These are phyloP conservation scores for Solanum lignicaule DNA, from an alignment of 257 asterid genomes.

Conservation along the genomic window DNA sequence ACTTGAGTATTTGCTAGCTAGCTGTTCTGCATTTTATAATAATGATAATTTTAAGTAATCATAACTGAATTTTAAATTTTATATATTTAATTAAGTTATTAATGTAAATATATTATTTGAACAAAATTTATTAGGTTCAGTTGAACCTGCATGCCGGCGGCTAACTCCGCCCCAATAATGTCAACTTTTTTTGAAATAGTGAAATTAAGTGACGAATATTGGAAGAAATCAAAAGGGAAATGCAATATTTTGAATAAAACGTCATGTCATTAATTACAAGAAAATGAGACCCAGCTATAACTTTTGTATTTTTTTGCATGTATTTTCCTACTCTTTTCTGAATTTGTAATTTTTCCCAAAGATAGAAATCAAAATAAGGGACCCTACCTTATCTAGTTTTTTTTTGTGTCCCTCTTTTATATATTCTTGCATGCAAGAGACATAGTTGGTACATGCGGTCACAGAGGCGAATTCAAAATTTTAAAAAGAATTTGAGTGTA, in stretches of 20 bases:
- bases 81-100: not conserved
- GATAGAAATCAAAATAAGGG: not conserved
- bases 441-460: too few species aligned
- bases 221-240: not conserved
- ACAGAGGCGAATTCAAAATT: too few species aligned
- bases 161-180: not conserved
- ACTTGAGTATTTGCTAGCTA: not conserved
- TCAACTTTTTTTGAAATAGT: not conserved
- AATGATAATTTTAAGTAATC: not conserved
- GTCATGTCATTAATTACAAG: not conserved
- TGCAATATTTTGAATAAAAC: not conserved
- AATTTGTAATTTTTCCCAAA: not conserved
- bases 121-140: not conserved
- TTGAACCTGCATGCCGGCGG: not conserved
- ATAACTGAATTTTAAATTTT: not conserved
- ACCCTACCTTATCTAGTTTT: not conserved
- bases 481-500: accelerated
- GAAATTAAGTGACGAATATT: not conserved
- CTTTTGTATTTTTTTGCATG: not conserved
- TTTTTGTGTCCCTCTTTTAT: not conserved
- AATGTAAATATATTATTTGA: not conserved
- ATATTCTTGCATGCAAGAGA: not conserved
- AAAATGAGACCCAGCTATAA: not conserved
- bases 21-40: not conserved
- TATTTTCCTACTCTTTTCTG: not conserved